Base-by-base conservation (phyloP, 2,329 filamentous ascomycete genomes). In the Drechslerella coelobrocha region DNA sequence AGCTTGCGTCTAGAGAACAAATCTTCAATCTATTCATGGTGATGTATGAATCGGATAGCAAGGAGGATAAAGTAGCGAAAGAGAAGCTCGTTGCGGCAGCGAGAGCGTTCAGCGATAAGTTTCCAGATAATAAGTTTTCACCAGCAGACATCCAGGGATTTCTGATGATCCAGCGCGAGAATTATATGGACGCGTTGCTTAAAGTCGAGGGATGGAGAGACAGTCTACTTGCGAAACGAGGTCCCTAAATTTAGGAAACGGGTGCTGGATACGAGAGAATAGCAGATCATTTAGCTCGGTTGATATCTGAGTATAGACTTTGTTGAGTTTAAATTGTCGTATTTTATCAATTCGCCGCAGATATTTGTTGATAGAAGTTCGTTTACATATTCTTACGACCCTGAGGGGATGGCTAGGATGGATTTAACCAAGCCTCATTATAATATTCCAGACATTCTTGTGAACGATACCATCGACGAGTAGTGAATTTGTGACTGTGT, bases 131-230 rank as follows among this genome's bases (percentile, higher is more conserved):
- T 1, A 77, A 78, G 43, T 83, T 87, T 71, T 83, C 81, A 23
- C 85, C 86, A 0, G 87, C 87, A 0, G 84, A 88, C 77, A 84
- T 89, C 43, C 86, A 88, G 76, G 86, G 86, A 0, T 89, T 87
- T 76, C 75, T 89, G 65, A 78, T 88, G 48, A 86, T 85, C 78
- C 79, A 85, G 45, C 88, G 88, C 79, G 84, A 83, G 78, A 80
- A 82, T 34, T 86, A 86, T 5, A 78, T 79, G 8, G 80, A 81
- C 73, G 86, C 87, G 1, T 76, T 87, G 31, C 78, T 79, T 19
- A 84, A 87, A 75, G 82, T 82, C 1, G 79, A 79, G 1, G 78
- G 73, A 4, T 88, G 85, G 85, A 65, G 47, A 21, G 50, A 71
- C 10, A 41, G 48, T 14, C 14, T 52, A 10, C 45, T 62, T n/a